These are phyloP conservation scores for Ceraceosorus guamensis DNA, from an alignment of 1,284 basidiomycete species.

Conservation along the genomic window DNA sequence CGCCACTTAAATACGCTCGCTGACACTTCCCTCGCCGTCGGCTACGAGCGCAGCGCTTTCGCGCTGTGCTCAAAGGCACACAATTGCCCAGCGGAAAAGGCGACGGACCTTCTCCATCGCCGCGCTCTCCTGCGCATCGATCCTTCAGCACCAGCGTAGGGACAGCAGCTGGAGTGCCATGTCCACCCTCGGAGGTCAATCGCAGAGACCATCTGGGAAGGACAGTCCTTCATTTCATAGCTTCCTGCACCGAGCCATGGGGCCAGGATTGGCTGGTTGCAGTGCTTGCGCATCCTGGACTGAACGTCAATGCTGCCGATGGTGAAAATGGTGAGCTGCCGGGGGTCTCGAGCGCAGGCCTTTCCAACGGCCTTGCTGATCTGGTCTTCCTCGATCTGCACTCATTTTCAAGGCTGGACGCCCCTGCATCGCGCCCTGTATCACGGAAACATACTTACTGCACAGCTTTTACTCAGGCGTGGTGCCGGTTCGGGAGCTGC, in stretches of 20 bases:
- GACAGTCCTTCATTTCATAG: conserved; percentile 74
- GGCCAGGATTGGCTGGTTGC: conserved; percentile 71
- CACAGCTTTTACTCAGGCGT: conserved; percentile 67
- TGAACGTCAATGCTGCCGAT: conserved; percentile 78
- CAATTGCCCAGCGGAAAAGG: too few relatives aligned
- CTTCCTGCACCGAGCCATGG: conserved; percentile 59
- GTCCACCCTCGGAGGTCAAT: conserved; percentile 59
- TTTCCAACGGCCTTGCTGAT: too few relatives aligned
- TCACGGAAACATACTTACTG: conserved; percentile 70
- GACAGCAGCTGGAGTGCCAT: conserved; percentile 19
- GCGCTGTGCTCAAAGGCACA: conserved; percentile 10
- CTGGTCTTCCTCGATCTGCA: background rate
- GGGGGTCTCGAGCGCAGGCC: background rate
- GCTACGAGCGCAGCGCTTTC: conserved; percentile 2
- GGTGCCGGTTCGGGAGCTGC: conserved; percentile 54
- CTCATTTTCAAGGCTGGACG: conserved; percentile 64
- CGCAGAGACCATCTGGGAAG: conserved; percentile 64
- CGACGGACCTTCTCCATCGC: background rate
- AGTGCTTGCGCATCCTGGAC: conserved; percentile 67
- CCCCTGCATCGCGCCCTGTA: conserved; percentile 86
- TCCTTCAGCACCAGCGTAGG: background rate
- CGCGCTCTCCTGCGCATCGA: conserved; percentile 9
- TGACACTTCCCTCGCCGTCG: background rate
- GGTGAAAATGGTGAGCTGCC: conserved; percentile 22
- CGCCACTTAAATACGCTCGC: background rate